phyloP scores from a whole-genome alignment of 805 yeast genomes.

The Candida ascalaphidarum region DNA sequence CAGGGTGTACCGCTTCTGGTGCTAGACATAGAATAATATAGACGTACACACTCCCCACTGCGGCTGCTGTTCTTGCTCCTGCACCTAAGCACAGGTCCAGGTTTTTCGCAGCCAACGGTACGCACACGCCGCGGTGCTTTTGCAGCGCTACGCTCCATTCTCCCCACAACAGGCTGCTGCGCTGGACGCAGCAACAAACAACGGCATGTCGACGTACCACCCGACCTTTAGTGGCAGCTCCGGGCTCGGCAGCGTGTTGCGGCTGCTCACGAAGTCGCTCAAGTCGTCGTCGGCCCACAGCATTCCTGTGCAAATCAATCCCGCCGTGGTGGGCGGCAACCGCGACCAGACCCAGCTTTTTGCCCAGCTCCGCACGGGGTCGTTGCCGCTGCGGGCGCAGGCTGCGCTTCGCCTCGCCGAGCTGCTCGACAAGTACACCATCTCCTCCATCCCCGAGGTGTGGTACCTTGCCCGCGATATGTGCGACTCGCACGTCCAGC shows the following conservation, averaged over 20 bases:
- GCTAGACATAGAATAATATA: conserved; percentile 8
- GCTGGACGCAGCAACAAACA: no score
- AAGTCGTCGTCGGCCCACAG: conserved; percentile 15
- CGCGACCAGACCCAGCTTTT: conserved; percentile 29
- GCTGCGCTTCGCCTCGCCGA: conserved; percentile 46
- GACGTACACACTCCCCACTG: not conserved
- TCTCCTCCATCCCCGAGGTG: conserved; percentile 58
- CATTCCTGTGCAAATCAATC: conserved; percentile 27
- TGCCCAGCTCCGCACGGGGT: conserved; percentile 27
- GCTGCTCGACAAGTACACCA: conserved; percentile 41
- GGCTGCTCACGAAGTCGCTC: conserved; percentile 29
- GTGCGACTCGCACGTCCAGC: conserved; percentile 30
- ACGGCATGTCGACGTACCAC: conserved; percentile 18
- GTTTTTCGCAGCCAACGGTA: not conserved
- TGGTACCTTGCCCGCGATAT: conserved; percentile 64
- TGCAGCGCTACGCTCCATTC: no score
- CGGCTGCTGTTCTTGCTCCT: not conserved
- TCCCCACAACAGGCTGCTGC: no score
- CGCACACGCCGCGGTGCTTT: not conserved
- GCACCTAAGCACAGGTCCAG: not conserved
- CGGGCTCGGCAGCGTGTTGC: conserved; percentile 33
- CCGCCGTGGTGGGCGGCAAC: conserved; percentile 39
- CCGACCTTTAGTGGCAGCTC: conserved; percentile 19
- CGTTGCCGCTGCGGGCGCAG: conserved; percentile 30
- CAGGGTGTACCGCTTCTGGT: conserved; percentile 27